Evolutionary conservation across 257 asterid species (phyloP).

Genomic region (Vinca minor): DNA sequence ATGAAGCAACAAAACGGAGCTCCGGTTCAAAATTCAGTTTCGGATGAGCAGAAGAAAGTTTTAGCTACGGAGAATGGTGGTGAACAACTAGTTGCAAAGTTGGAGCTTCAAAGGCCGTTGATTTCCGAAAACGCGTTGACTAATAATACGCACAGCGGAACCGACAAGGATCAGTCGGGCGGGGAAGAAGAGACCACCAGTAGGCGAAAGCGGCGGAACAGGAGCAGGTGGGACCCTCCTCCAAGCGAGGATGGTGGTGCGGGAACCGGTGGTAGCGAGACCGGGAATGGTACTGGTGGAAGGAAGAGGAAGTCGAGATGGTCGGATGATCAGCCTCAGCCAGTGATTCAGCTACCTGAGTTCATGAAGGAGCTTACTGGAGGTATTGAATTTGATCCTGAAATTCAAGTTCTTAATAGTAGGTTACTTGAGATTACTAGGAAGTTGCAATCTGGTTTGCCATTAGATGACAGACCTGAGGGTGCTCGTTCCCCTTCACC

Average conservation of each 20-base stretch:
- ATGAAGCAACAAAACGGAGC: neutral
- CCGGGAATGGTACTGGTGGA: constrained; percentile 47
- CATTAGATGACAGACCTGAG: constrained; percentile 78
- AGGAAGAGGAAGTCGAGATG: constrained; percentile 91
- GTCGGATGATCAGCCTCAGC: constrained; percentile 89
- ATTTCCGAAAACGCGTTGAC: constrained; percentile 58
- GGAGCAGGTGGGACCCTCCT: constrained; percentile 89
- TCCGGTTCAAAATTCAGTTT: constrained; percentile 9
- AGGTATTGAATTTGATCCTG: constrained; percentile 90
- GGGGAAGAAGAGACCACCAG: constrained; percentile 88
- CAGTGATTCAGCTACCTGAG: constrained; percentile 70
- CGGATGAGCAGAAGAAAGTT: constrained; percentile 14
- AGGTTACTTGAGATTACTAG: constrained; percentile 79
- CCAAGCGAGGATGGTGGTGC: constrained; percentile 48
- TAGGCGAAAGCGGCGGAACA: constrained; percentile 54
- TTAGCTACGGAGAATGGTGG: constrained; percentile 15
- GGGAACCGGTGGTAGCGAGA: constrained; percentile 25
- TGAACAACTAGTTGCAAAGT: constrained; percentile 22
- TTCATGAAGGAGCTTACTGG: constrained; percentile 73
- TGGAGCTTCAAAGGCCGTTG: constrained; percentile 39
- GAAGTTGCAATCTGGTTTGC: constrained; percentile 80
- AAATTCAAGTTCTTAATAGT: constrained; percentile 72
- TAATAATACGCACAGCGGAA: constrained; percentile 59
- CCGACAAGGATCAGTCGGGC: constrained; percentile 74
- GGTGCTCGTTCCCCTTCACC: constrained; percentile 97